Percentiles rank a stretch among this genome's conserved stretches.
Conservation (phyloP, 345 rosid genomes). For the Salix koriyanagi region DNA sequence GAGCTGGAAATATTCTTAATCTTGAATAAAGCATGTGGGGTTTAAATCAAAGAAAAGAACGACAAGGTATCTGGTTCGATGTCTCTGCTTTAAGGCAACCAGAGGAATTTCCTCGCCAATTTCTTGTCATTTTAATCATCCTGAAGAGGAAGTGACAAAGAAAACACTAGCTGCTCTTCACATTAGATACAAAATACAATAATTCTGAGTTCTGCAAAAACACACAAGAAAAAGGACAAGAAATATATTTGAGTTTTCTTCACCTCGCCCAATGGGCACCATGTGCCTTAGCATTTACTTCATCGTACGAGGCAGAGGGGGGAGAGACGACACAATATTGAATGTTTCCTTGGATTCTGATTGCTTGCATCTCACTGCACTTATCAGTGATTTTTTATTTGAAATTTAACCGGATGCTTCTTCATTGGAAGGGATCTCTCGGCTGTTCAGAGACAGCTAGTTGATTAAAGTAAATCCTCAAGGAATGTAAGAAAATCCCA, state of each 20-base stretch:
- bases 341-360: neutral
- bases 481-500: neutral
- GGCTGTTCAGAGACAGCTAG: neutral
- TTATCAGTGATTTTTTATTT: neutral
- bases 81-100: neutral
- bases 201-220: neutral
- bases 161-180: neutral
- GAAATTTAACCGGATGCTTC: neutral
- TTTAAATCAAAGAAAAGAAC: neutral
- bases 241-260: neutral
- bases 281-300: slow-evolving; percentile 21
- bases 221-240: too few species aligned
- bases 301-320: neutral
- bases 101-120: neutral
- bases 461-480: neutral
- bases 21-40: neutral
- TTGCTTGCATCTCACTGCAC: neutral
- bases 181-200: neutral
- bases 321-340: too few species aligned
- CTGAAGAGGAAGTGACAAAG: neutral
- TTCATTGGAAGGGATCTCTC: neutral
- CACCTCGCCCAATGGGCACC: slow-evolving; percentile 23
- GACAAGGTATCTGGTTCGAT: neutral
- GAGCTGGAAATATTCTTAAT: neutral
- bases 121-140: neutral